These are phyloP conservation scores for Alternaria atra DNA, from an alignment of 2,329 filamentous ascomycete species.

Conservation along the genomic window DNA sequence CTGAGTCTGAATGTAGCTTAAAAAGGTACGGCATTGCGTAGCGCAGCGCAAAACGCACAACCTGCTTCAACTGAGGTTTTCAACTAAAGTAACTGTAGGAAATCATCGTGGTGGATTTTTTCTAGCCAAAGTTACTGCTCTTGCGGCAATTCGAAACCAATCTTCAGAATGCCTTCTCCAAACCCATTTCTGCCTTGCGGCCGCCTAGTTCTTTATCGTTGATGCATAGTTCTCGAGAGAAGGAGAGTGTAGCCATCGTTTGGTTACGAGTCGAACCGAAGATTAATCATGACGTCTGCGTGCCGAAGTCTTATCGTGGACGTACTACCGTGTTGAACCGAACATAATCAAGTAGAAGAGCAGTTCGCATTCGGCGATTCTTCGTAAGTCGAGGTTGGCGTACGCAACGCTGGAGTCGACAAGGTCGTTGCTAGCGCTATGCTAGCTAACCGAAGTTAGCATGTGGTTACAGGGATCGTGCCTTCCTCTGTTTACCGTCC, in stretches of 20 bases:
- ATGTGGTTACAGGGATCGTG: constrained; percentile 13
- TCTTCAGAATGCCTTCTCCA: no score
- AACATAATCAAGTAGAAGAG: background rate
- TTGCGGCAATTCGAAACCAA: no score
- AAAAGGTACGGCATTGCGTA: no score
- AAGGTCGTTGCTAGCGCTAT: background rate
- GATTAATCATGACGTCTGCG: background rate
- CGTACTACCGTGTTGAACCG: background rate
- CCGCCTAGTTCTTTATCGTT: no score
- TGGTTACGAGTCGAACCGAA: background rate
- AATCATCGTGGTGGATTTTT: no score
- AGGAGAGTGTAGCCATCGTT: background rate
- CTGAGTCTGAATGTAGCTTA: no score
- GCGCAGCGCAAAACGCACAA: no score
- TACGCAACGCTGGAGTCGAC: background rate
- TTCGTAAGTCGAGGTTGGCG: background rate
- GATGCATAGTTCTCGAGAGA: no score
- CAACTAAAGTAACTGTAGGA: no score
- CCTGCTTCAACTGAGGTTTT: no score
- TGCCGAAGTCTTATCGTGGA: background rate
- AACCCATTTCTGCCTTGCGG: no score
- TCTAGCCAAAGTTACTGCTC: no score
- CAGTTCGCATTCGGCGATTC: background rate
- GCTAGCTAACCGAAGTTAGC: constrained; percentile 8
- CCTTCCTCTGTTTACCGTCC: constrained; percentile 20